Base-by-base conservation (phyloP, 306 rosid species). In the Sicyos baderoa region DNA sequence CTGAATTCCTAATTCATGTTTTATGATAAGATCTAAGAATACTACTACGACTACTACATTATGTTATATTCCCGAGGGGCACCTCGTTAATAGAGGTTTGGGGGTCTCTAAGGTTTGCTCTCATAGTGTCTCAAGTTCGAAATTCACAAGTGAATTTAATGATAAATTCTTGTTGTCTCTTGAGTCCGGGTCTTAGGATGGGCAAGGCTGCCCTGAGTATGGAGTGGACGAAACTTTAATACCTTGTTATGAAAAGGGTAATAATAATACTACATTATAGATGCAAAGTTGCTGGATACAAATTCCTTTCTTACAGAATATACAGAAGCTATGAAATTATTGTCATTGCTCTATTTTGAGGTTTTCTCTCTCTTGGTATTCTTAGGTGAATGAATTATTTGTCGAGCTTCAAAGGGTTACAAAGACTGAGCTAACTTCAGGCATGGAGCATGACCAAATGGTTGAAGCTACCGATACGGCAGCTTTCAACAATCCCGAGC, bases 321-420 rank as follows among this genome's bases (percentile, higher is more conserved):
- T 37, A 6, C 44, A 40, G 45, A 40, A 40, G 45, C 45, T 40
- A 40, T 40, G 45, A 40, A 40, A 7, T 40, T 40, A 40, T 40
- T 40, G 45, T 9, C 2, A 40, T 40, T 40, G 45, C 45, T 40
- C 45, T 40, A 40, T 40, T 14, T 53, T 18, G 74, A 53, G 62
- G 51, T 27, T 72, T 9, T 21, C 29, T 57, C 35, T 42, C 17
- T 18, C 63, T 54, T 51, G 57, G 63, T 50, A 14, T 59, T 75
- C 45, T 48, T 83, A 88, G 99, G 86, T 90, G 70, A 87, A 76
- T 29, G 79, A 76, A 77, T 79, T 93, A 76, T 79, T 60, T 73
- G 76, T 80, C 70, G 85, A 81, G 75, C 87, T 79, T 77, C 79
- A 1, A 40, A 78, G 1, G 40, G 78, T 68, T 75, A 76, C 81